Evolutionary conservation across 768 basidiomycete species (phyloP).

Genomic region (Agaricus sinodeliciosus): DNA sequence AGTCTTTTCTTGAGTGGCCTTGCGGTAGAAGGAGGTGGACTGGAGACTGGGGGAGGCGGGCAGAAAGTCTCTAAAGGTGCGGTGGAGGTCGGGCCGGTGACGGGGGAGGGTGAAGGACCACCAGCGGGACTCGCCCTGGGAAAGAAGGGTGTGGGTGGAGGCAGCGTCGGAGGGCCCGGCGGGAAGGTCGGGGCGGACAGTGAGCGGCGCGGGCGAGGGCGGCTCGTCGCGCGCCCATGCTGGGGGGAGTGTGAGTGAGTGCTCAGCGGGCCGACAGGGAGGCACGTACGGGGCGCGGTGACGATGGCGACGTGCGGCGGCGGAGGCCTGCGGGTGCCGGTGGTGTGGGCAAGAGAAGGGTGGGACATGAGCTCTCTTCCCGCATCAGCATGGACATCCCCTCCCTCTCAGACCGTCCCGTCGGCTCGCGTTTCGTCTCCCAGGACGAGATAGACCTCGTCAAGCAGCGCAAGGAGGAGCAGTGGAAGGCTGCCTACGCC

Average conservation of each 20-base stretch:
- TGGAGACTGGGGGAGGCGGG: conserved; percentile 30
- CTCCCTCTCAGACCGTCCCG: conserved; percentile 62
- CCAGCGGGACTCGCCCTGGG: conserved; percentile 52
- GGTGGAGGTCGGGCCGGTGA: conserved; percentile 20
- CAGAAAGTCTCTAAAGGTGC: conserved; percentile 43
- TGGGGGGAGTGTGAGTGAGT: conserved; percentile 21
- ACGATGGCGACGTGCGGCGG: conserved; percentile 51
- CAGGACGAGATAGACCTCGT: conserved; percentile 73
- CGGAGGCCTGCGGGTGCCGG: conserved; percentile 27
- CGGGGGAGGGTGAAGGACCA: conserved; percentile 64
- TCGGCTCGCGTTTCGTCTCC: conserved; percentile 82
- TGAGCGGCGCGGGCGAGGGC: conserved; percentile 55
- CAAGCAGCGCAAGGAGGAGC: conserved; percentile 66
- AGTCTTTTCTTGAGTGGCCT: conserved; percentile 20
- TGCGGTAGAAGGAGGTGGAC: conserved; percentile 26
- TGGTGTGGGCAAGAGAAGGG: conserved; percentile 25
- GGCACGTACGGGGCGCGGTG: conserved; percentile 63
- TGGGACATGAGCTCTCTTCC: conserved; percentile 6
- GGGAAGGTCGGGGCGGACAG: conserved; percentile 16
- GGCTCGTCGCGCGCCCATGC: conserved; percentile 86
- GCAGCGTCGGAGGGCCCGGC: conserved; percentile 45
- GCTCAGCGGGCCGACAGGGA: conserved; percentile 1
- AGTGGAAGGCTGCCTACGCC: conserved; percentile 89
- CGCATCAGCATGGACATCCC: conserved; percentile 36
- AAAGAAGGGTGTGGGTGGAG: conserved; percentile 43